Evolutionary conservation across 2,329 filamentous ascomycete species (phyloP).

Genomic region (Calonectria pauciramosa): DNA sequence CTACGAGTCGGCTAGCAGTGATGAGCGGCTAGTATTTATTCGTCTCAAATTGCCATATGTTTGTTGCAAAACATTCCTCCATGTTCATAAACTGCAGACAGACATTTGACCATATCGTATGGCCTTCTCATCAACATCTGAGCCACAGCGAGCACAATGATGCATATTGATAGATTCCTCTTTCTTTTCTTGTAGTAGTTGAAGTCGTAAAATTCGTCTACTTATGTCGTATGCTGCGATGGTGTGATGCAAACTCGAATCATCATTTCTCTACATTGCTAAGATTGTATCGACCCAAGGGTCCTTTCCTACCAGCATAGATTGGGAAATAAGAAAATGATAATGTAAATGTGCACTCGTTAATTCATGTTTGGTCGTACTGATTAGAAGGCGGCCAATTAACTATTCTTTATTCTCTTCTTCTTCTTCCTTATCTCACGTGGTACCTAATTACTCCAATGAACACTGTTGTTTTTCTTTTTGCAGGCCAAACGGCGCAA

Average conservation of each 20-base stretch:
- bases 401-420: no score
- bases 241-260: no score
- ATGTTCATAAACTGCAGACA: not conserved
- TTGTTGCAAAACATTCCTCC: not conserved
- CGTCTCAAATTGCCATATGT: not conserved
- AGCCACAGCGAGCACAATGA: not conserved
- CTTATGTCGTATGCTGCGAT: no score
- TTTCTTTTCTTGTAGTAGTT: not conserved
- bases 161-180: not conserved
- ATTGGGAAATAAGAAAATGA: not conserved
- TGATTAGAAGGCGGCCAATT: no score
- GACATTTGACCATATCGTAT: not conserved
- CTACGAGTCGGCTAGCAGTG: not conserved
- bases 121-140: not conserved
- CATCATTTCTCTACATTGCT: not conserved
- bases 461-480: not conserved
- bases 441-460: no score
- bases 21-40: not conserved
- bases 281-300: not conserved
- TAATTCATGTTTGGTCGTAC: no score
- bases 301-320: not conserved
- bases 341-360: not conserved
- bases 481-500: not conserved
- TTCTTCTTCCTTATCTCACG: no score
- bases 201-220: not conserved